A percentile compares a stretch with the other conserved stretches of the same genome.
phyloP scores from a whole-genome alignment of 768 basidiomycete genomes.

The Butyriboletus loyo region DNA sequence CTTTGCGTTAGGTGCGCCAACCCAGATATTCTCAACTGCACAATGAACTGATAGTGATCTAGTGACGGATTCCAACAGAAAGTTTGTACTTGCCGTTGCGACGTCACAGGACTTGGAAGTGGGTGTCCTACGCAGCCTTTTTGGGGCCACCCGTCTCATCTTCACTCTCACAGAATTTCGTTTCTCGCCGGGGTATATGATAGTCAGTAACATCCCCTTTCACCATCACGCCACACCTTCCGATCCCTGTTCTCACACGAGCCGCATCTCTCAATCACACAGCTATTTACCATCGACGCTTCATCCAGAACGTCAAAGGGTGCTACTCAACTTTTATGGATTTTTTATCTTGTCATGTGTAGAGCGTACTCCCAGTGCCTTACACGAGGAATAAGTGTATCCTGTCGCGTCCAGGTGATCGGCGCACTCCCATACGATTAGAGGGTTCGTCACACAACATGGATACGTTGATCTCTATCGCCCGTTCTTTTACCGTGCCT shows the following conservation, averaged over 20 bases:
- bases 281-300: background rate
- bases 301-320: background rate
- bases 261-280: background rate
- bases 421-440: background rate
- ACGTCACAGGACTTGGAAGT: slow-evolving; percentile 71
- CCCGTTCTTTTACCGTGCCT: background rate
- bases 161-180: slow-evolving; percentile 21
- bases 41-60: slow-evolving; percentile 1
- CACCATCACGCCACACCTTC: background rate
- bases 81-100: slow-evolving; percentile 81
- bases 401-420: background rate
- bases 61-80: slow-evolving; percentile 83
- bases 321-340: background rate
- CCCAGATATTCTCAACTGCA: background rate
- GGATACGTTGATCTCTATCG: background rate
- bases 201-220: background rate
- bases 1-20: slow-evolving; percentile 66
- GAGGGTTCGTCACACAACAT: background rate
- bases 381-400: background rate
- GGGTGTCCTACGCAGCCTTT: background rate
- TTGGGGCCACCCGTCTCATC: background rate
- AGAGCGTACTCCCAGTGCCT: background rate
- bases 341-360: background rate
- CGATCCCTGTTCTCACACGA: background rate
- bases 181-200: slow-evolving; percentile 28